phyloP scores from a whole-genome alignment of 768 basidiomycete genomes.

The Xerocomus potaroensis region DNA sequence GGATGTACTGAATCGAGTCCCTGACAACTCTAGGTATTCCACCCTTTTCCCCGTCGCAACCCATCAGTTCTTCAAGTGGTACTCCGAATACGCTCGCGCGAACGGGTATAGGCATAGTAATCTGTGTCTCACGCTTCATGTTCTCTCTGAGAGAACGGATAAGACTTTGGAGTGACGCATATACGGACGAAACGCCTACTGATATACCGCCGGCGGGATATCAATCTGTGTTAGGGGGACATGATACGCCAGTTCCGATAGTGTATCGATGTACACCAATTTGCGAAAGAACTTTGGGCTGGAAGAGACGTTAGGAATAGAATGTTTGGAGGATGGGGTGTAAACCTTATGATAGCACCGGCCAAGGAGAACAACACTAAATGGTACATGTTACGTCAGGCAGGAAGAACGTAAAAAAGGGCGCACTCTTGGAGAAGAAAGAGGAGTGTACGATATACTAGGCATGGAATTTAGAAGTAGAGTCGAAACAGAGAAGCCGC shows the following conservation, averaged over 20 bases:
- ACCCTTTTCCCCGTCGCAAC: constrained; percentile 75
- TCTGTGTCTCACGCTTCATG: constrained; percentile 64
- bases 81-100: constrained; percentile 73
- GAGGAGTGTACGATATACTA: constrained; percentile 86
- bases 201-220: constrained; percentile 77
- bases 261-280: constrained; percentile 67
- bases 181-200: constrained; percentile 44
- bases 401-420: not conserved
- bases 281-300: constrained; percentile 92
- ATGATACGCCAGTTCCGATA: constrained; percentile 71
- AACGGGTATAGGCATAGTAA: constrained; percentile 58
- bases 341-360: constrained; percentile 81
- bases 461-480: constrained; percentile 6
- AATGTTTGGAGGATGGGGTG: not conserved
- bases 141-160: constrained; percentile 58
- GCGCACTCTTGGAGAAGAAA: constrained; percentile 82
- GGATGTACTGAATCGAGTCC: constrained; percentile 68
- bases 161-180: not conserved
- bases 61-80: constrained; percentile 80
- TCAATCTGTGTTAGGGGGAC: constrained; percentile 87
- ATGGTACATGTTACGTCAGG: constrained; percentile 9
- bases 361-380: constrained; percentile 86
- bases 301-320: not conserved
- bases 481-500: constrained; percentile 1
- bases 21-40: constrained; percentile 77